phyloP scores from a whole-genome alignment of 2,329 filamentous ascomycete genomes.

The Aureobasidium pullulans region DNA sequence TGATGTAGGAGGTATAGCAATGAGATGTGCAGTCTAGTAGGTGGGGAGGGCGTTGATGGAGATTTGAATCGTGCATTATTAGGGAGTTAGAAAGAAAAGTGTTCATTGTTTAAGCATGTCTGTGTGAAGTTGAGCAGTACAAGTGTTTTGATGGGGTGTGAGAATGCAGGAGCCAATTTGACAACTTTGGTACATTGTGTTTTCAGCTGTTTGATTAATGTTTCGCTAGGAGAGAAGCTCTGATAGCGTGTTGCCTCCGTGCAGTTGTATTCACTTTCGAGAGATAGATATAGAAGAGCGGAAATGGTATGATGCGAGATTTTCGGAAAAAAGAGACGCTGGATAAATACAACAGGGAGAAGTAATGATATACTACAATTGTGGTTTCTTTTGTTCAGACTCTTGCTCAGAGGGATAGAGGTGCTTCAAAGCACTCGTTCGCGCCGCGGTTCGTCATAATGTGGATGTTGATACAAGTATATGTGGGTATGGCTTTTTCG shows the following conservation, averaged over 20 bases:
- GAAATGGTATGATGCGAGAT: neutral
- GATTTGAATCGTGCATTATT: neutral
- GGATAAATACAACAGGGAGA: constrained; percentile 7
- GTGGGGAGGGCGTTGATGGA: neutral
- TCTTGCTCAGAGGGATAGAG: neutral
- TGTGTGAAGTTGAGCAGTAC: no score
- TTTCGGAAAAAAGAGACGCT: neutral
- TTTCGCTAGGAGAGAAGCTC: no score
- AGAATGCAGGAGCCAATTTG: no score
- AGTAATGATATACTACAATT: constrained; percentile 6
- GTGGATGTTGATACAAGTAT: constrained; percentile 3
- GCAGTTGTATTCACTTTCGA: no score
- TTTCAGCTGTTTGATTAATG: no score
- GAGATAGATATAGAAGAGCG: neutral
- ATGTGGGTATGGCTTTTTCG: neutral
- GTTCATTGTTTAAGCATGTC: no score
- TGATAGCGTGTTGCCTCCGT: no score
- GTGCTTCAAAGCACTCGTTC: neutral
- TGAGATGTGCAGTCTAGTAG: neutral
- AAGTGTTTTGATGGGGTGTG: no score
- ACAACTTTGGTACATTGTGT: no score
- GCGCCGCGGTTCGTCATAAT: neutral
- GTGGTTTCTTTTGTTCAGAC: neutral
- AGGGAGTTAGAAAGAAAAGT: no score
- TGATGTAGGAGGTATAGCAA: constrained; percentile 47